A percentile compares a stretch with the other conserved stretches of the same genome.
Conservation (phyloP, 352 stramenopile genomes). For the Globisporangium abappressorium region DNA sequence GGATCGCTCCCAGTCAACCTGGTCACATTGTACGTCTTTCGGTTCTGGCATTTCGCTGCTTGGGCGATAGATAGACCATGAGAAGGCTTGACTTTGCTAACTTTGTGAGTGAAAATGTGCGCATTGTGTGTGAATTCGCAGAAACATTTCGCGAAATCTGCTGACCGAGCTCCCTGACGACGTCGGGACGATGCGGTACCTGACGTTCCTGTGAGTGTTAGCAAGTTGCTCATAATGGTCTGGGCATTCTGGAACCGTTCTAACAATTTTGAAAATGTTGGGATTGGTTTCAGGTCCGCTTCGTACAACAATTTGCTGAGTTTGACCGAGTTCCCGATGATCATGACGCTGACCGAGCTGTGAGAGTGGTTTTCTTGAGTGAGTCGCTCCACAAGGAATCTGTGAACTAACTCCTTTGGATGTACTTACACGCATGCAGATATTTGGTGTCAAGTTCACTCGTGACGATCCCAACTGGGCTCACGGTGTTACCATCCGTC, state of each 20-base stretch:
- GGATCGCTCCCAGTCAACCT: slow-evolving; percentile 14
- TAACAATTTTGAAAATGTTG: background rate
- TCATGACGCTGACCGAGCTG: slow-evolving; percentile 16
- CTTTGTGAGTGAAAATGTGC: background rate
- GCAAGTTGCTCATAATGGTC: background rate
- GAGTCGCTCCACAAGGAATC: background rate
- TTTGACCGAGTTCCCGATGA: slow-evolving; percentile 11
- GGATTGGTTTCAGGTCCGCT: slow-evolving; percentile 3
- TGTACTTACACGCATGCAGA: background rate
- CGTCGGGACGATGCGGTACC: slow-evolving; percentile 15
- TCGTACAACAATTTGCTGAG: slow-evolving; percentile 14
- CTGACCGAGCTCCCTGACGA: slow-evolving; percentile 12
- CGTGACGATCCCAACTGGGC: slow-evolving; percentile 5
- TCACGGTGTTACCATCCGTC: slow-evolving; percentile 16
- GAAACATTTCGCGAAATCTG: slow-evolving; percentile 17
- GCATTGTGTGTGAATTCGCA: background rate
- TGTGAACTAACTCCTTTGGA: background rate
- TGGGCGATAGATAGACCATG: background rate
- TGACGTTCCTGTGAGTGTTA: slow-evolving; percentile 11
- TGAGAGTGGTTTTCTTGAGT: background rate
- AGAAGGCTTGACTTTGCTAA: background rate
- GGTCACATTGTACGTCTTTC: slow-evolving; percentile 5
- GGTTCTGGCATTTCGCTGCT: background rate
- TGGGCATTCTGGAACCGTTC: background rate
- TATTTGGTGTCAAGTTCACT: slow-evolving; percentile 9